Conservation (phyloP, 768 basidiomycete species). For the Tricholoma saponaceum region DNA sequence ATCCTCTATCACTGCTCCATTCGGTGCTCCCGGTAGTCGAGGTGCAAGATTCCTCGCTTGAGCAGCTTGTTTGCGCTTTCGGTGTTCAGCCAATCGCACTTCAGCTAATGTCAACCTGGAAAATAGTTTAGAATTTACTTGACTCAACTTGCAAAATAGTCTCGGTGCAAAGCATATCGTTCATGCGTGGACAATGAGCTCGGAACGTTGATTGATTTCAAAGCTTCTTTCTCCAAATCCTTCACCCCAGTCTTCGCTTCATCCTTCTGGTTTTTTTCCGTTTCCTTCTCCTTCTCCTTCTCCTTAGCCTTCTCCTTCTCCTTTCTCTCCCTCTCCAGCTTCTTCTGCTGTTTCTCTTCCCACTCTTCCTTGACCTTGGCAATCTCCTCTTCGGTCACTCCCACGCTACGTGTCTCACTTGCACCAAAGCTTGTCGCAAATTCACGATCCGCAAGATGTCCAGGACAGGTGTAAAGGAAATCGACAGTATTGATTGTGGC, state of each 20-base stretch:
- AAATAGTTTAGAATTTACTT: not conserved
- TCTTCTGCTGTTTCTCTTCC: constrained; percentile 68
- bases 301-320: constrained; percentile 28
- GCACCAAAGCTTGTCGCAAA: constrained; percentile 56
- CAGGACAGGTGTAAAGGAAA: constrained; percentile 80
- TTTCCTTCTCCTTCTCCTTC: too few species aligned
- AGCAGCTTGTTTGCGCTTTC: constrained; percentile 58
- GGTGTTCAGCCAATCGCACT: constrained; percentile 76
- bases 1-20: constrained; percentile 18
- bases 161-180: constrained; percentile 77
- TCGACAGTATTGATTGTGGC: constrained; percentile 81
- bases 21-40: constrained; percentile 63
- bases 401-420: constrained; percentile 32
- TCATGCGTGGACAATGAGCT: constrained; percentile 43
- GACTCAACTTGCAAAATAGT: constrained; percentile 60
- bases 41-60: constrained; percentile 71
- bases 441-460: constrained; percentile 76
- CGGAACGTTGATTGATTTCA: constrained; percentile 25
- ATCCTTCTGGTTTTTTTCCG: constrained; percentile 15
- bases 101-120: constrained; percentile 10
- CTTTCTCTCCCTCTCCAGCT: constrained; percentile 46
- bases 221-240: constrained; percentile 25
- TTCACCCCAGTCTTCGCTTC: constrained; percentile 29
- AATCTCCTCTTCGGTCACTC: constrained; percentile 65
- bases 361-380: constrained; percentile 75